Evolutionary conservation across 2,329 filamentous ascomycete species (phyloP).

Genomic region (Aspergillus pseudonomiae): DNA sequence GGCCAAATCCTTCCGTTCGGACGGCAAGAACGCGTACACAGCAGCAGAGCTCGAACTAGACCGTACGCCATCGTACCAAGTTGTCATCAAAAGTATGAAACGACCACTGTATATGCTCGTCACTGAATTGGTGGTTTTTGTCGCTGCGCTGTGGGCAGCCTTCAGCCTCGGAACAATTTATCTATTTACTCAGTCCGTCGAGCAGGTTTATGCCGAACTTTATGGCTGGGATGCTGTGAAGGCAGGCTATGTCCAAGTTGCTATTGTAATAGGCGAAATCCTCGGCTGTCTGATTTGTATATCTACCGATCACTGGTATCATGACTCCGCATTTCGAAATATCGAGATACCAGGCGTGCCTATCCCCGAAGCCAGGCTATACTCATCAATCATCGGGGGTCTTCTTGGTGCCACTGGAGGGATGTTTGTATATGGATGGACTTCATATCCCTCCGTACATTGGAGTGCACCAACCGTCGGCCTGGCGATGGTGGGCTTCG

Average conservation of each 20-base stretch:
- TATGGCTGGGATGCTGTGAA: constrained; percentile 31
- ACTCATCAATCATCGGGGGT: constrained; percentile 39
- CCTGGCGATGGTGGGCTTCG: constrained; percentile 42
- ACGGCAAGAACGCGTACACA: constrained; percentile 32
- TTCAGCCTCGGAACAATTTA: constrained; percentile 49
- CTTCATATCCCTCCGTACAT: constrained; percentile 28
- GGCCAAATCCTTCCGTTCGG: constrained; percentile 38
- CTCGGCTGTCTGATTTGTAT: constrained; percentile 42
- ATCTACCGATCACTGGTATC: constrained; percentile 30
- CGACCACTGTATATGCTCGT: constrained; percentile 40
- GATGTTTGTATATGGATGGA: constrained; percentile 41
- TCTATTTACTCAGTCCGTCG: constrained; percentile 45
- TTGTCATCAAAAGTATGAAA: constrained; percentile 39
- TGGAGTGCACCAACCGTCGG: constrained; percentile 39
- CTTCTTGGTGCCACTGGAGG: constrained; percentile 37
- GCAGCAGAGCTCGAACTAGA: constrained; percentile 46
- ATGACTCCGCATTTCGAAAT: constrained; percentile 36
- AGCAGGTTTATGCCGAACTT: constrained; percentile 42
- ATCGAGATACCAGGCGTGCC: constrained; percentile 41
- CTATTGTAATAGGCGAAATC: constrained; percentile 44
- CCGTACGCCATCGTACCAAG: constrained; percentile 28
- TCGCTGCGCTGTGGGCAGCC: constrained; percentile 46
- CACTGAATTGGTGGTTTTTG: constrained; percentile 47
- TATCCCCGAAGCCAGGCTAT: constrained; percentile 48
- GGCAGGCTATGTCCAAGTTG: constrained; percentile 44